Evolutionary conservation across 495 filamentous ascomycete species (phyloP), one percentile per base, ranked within the genome.

Genomic region (Penicillium crystallinum): DNA sequence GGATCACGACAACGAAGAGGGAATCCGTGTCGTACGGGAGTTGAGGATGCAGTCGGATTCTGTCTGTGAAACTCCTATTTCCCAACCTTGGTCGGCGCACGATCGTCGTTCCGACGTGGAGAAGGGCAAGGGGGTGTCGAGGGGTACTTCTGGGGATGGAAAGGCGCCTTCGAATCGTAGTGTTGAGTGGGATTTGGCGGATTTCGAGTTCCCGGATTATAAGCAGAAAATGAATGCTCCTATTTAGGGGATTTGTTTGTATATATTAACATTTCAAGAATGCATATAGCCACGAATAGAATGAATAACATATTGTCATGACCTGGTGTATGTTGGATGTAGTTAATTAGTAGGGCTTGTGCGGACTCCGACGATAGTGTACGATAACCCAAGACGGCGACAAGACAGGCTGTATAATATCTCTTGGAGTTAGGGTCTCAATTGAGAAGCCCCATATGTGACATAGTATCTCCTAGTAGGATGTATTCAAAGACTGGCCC

Each of bases 21-120:
- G 61, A 0, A 72, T 72, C 19, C 60, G 68, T 11, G 68, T 72
- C 14, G 61, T 70, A 0, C 55, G 61, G 6, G 71, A 74, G 48
- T 31, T 72, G 55, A 54, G 56, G n/a, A 47, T 64, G 49, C 55
- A 49, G 18, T 62, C 60, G 7, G 59, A 62, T 31, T 43, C 35
- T 6, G 25, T 49, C 29, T 21, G 2, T 34, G 22, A 23, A 2
- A 25, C 27, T 6, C 30, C 49, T n/a, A 18, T 2, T 29, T 18
- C n/a, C 7, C 36, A 14, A 3, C 3, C 36, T 6, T 11, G n/a
- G 15, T 12, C 29, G 5, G 43, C 49, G 17, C n/a, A 21, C 1
- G 21, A 12, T 1, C 14, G 17, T 10, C 46, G 52, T 17, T 7
- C 9, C 15, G 57, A 58, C 49, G 18, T 61, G 44, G 59, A 65